Percentiles rank a stretch among this genome's conserved stretches.
Evolutionary conservation across 2,329 filamentous ascomycete genomes (phyloP).

Genomic region (Fusarium foetens): DNA sequence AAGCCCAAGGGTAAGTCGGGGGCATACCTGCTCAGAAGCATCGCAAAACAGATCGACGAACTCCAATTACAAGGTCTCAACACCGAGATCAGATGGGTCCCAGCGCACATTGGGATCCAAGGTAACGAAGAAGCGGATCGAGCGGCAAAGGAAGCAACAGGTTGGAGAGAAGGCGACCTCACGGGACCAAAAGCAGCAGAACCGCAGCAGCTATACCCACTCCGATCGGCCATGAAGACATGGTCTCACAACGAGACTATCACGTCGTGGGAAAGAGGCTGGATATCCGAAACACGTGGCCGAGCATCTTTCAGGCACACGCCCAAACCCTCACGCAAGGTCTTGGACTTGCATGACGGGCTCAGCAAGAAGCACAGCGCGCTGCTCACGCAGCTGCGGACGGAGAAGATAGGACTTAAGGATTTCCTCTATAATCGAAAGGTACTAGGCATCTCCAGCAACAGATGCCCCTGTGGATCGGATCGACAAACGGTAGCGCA

Average conservation of each 20-base stretch:
- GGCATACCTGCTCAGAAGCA: neutral
- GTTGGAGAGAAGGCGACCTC: neutral
- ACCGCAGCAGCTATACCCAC: neutral
- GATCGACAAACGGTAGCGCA: neutral
- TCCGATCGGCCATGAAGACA: neutral
- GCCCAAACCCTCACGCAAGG: neutral
- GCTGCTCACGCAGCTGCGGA: neutral
- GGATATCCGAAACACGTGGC: neutral
- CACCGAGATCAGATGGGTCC: neutral
- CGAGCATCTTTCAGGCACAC: neutral
- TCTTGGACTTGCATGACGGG: neutral
- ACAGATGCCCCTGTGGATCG: neutral
- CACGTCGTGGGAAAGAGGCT: neutral
- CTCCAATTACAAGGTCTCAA: neutral
- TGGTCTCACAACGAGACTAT: neutral
- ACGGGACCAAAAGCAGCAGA: neutral
- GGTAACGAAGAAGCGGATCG: neutral
- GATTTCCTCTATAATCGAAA: neutral
- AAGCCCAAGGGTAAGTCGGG: neutral
- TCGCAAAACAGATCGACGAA: neutral
- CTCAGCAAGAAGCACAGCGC: neutral
- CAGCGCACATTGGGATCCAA: neutral
- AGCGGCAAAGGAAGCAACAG: neutral
- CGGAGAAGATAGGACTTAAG: neutral
- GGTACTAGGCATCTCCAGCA: neutral